Evolutionary conservation across 345 rosid species (phyloP).

Genomic region (Toxicodendron radicans): DNA sequence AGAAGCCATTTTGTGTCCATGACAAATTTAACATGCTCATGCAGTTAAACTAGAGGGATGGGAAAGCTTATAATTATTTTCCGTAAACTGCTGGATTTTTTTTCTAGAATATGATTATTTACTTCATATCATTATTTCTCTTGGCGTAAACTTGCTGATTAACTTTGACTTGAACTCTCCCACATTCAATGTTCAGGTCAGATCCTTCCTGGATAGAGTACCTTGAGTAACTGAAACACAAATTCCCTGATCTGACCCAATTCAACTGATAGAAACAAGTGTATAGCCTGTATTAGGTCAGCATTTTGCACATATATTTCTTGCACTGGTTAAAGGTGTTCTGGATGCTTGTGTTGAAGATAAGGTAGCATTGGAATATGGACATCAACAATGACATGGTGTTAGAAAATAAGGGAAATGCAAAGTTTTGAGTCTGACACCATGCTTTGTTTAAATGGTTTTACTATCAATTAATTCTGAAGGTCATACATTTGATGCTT

Average conservation of each 20-base stretch:
- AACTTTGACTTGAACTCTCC: not conserved
- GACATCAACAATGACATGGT: not conserved
- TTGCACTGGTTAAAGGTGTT: not conserved
- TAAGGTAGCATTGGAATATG: not conserved
- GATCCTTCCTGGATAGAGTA: not conserved
- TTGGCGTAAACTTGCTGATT: not conserved
- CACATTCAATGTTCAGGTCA: not conserved
- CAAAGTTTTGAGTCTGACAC: not conserved
- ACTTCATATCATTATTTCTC: not conserved
- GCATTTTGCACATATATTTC: not conserved
- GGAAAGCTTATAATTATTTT: not conserved
- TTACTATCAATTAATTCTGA: too few relatives aligned
- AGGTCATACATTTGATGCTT: not conserved
- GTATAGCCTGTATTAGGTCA: not conserved
- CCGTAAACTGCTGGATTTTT: not conserved
- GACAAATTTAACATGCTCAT: not conserved
- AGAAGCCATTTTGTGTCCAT: slow-evolving; percentile 1
- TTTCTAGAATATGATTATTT: not conserved
- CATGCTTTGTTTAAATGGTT: not conserved
- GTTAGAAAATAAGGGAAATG: not conserved
- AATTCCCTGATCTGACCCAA: not conserved
- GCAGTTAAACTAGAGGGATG: not conserved
- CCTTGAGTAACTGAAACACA: not conserved
- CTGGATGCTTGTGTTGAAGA: not conserved
- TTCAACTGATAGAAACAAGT: not conserved